Evolutionary conservation across 257 asterid species (phyloP), one percentile per base, ranked within the genome.

Genomic region (Solanum bukasovii): DNA sequence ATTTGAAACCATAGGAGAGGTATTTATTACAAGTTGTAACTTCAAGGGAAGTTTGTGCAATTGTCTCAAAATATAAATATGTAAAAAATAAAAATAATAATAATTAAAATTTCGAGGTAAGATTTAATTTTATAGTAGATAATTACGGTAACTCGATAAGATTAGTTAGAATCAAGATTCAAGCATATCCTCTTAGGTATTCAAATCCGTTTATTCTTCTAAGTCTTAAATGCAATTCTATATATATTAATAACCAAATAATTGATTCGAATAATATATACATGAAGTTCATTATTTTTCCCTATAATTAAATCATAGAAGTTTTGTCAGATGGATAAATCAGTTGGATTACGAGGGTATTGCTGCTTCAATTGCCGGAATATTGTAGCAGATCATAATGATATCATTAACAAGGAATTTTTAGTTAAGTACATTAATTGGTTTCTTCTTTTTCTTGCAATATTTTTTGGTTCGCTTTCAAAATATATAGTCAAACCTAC

Each of bases 341-440:
- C 82, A 56, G 34, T 34, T 29, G 87, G n/a, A 16, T 82, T 86
- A 29, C 73, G 75, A 52, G n/a, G 71, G 25, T 82, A 87, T 78
- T 82, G 87, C 75, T 87, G 89, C 87, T 87, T 82, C 89, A 46
- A 67, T 20, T 87, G 87, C 67, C 49, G 73, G 27, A 87, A 46
- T 67, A 13, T 68, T 29, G 40, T 82, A 33, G 89, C 87, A 31
- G 34, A 42, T 81, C 84, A 82, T 44, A 78, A 87, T 68, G 87
- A 82, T 38, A 82, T 82, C 16, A 42, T 82, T 1, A 20, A n/a
- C 73, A 87, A 87, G 78, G 2, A n/a, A n/a, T 68, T 82, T 67
- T 25, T 87, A 56, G 89, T 87, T 33, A 78, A 40, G 16, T 52
- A 81, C 8, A 81, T 29, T 40, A 71, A 23, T 42, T 42, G 2